Percentiles rank a stretch among this genome's conserved stretches.
Conservation (phyloP, 495 filamentous ascomycete species). For the Astrothelium subdiscretum region DNA sequence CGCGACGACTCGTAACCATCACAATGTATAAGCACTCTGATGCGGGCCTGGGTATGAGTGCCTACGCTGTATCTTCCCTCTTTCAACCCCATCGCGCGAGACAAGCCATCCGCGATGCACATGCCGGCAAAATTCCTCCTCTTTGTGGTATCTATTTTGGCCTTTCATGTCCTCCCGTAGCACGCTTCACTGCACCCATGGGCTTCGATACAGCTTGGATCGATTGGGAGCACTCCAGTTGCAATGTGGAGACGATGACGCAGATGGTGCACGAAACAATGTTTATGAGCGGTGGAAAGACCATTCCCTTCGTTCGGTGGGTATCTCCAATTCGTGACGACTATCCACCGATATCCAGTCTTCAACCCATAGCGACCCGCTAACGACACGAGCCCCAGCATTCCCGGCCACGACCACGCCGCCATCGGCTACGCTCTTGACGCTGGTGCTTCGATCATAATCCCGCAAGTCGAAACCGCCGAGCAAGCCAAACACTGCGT, state of each 20-base stretch:
- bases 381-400: slow-evolving; percentile 16
- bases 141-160: slow-evolving; percentile 31
- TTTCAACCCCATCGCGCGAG: slow-evolving; percentile 35
- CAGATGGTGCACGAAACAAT: slow-evolving; percentile 13
- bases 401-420: slow-evolving; percentile 37
- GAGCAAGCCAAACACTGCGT: slow-evolving; percentile 33
- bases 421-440: slow-evolving; percentile 38
- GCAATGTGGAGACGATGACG: background rate
- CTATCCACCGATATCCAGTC: slow-evolving; percentile 24
- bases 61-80: slow-evolving; percentile 31
- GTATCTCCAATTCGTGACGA: slow-evolving; percentile 8
- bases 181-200: slow-evolving; percentile 22
- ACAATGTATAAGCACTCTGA: too few species aligned
- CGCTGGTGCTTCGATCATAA: slow-evolving; percentile 34
- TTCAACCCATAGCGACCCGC: slow-evolving; percentile 21
- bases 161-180: slow-evolving; percentile 26
- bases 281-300: slow-evolving; percentile 30
- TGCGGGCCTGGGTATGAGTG: slow-evolving; percentile 20
- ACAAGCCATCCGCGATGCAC: slow-evolving; percentile 34
- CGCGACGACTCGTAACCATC: too few species aligned
- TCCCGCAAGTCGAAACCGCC: slow-evolving; percentile 39
- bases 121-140: slow-evolving; percentile 32
- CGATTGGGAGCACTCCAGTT: slow-evolving; percentile 17
- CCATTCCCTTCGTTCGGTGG: background rate
- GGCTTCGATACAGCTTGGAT: background rate